A percentile compares a stretch with the other conserved stretches of the same genome.
Conservation (phyloP, 2,329 filamentous ascomycete species). For the Ilyonectria destructans region DNA sequence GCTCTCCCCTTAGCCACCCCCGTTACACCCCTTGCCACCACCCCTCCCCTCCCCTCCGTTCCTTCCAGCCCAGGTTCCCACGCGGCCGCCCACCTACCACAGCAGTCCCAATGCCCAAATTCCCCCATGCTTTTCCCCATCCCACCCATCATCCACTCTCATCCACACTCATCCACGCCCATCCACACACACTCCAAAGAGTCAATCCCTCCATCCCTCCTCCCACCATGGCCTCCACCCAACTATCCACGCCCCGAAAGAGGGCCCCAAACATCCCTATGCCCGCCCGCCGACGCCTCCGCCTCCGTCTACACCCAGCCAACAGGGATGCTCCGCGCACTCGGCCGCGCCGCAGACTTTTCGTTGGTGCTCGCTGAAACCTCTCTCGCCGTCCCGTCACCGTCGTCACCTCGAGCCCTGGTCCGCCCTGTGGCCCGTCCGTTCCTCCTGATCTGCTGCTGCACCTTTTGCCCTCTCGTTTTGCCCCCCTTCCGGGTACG, state of each 20-base stretch:
- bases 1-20: conserved; percentile 14
- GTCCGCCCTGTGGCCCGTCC: conserved; percentile 32
- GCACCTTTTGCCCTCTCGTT: neutral
- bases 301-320: conserved; percentile 41
- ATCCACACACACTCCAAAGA: conserved; percentile 20
- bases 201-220: conserved; percentile 13
- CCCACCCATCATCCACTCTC: conserved; percentile 31
- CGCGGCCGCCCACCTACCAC: conserved; percentile 46
- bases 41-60: conserved; percentile 22
- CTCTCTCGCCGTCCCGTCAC: conserved; percentile 30
- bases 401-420: conserved; percentile 29
- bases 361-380: conserved; percentile 33
- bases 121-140: conserved; percentile 45
- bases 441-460: conserved; percentile 26
- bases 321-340: conserved; percentile 45
- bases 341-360: conserved; percentile 48
- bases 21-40: conserved; percentile 1
- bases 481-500: conserved; percentile 17
- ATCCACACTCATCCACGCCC: conserved; percentile 6
- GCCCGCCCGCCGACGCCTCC: conserved; percentile 38
- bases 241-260: conserved; percentile 31
- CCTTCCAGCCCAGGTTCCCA: conserved; percentile 41
- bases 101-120: conserved; percentile 46
- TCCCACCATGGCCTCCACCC: conserved; percentile 25
- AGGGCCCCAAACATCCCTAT: conserved; percentile 33